These are phyloP conservation scores for Aquilaria yunnanensis DNA, from an alignment of 345 rosid genomes.

Conservation along the genomic window DNA sequence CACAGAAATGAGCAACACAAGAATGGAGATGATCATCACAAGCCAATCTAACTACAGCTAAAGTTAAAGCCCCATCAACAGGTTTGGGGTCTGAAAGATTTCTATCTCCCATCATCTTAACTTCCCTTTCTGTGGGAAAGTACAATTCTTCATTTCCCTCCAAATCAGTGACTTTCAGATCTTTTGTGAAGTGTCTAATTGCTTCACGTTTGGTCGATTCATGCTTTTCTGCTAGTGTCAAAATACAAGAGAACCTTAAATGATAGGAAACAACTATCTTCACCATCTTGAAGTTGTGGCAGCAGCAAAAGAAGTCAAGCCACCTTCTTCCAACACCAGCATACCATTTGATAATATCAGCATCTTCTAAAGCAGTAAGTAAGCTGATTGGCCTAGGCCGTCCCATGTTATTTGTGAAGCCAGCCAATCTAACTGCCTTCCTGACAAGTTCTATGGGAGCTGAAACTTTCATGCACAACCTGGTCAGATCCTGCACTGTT, in stretches of 20 bases:
- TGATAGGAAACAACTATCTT: constrained; percentile 80
- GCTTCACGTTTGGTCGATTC: constrained; percentile 80
- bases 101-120: constrained; percentile 93
- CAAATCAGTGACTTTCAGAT: constrained; percentile 50
- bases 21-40: constrained; percentile 49
- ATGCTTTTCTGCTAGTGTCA: constrained; percentile 88
- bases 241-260: constrained; percentile 83
- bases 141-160: constrained; percentile 47
- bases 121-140: constrained; percentile 78
- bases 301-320: constrained; percentile 91
- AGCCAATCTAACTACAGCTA: constrained; percentile 70
- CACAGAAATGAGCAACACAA: constrained; percentile 76
- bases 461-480: constrained; percentile 68
- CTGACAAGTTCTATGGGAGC: constrained; percentile 78
- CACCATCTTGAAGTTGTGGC: constrained; percentile 82
- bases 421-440: constrained; percentile 76
- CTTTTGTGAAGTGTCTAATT: constrained; percentile 73
- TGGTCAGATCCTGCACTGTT: constrained; percentile 68
- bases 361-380: constrained; percentile 68
- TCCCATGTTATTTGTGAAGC: constrained; percentile 88
- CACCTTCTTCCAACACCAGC: constrained; percentile 86
- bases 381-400: constrained; percentile 77
- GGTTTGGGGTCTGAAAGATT: constrained; percentile 78
- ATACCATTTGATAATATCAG: constrained; percentile 90
- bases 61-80: constrained; percentile 70